Percentiles rank a stretch among this genome's conserved stretches.
Evolutionary conservation across 192 early-diverging fungal genomes (phyloP).

Genomic region (Gigaspora rosea): DNA sequence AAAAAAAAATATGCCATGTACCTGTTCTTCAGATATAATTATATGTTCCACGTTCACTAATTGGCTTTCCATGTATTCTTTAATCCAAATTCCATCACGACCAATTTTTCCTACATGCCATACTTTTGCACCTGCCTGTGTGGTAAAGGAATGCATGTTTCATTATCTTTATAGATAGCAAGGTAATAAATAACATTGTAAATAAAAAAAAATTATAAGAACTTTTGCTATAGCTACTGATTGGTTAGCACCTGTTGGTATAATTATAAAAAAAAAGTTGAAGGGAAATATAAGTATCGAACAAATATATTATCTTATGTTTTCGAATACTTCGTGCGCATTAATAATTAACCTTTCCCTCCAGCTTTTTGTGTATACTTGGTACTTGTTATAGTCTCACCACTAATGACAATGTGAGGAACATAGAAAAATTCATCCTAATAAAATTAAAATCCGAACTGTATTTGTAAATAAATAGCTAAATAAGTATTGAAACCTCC

Average conservation of each 20-base stretch:
- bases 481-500: neutral
- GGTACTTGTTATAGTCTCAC: slow-evolving; percentile 43
- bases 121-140: slow-evolving; percentile 61
- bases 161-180: neutral
- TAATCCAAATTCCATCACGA: slow-evolving; percentile 77
- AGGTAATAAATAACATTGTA: neutral
- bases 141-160: neutral
- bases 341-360: neutral
- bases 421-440: slow-evolving; percentile 75
- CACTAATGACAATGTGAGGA: slow-evolving; percentile 64
- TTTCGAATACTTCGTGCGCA: neutral
- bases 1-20: slow-evolving; percentile 13
- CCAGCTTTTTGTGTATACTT: neutral
- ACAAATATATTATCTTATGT: neutral
- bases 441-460: neutral
- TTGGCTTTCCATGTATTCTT: slow-evolving; percentile 58
- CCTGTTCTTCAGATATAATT: slow-evolving; percentile 50
- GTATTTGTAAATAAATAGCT: neutral
- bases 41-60: slow-evolving; percentile 71
- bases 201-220: neutral
- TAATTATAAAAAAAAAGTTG: neutral
- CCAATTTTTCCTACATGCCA: slow-evolving; percentile 82
- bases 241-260: slow-evolving; percentile 77
- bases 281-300: neutral
- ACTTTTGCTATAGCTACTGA: slow-evolving; percentile 80